Conservation (phyloP, 2,329 filamentous ascomycete species). For the Epichloe glyceriae region DNA sequence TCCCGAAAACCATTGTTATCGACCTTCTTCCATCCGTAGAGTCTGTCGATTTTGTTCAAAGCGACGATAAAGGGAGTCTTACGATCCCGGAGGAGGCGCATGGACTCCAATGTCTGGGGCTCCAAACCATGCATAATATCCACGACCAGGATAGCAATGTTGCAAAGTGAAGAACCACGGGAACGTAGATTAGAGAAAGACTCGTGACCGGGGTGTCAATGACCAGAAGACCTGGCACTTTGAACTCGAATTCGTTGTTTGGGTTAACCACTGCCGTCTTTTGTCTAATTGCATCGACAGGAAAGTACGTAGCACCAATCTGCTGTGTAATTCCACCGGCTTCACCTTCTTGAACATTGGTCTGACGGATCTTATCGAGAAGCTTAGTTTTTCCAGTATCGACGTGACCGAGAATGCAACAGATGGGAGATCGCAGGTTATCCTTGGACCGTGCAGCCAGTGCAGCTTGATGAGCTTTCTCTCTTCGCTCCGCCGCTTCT, state of each 20-base stretch:
- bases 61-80: constrained; percentile 98
- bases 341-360: constrained; percentile 97
- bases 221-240: constrained; percentile 88
- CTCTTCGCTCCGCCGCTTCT: constrained; percentile 76
- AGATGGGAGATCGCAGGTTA: constrained; percentile 92
- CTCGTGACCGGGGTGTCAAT: constrained; percentile 99
- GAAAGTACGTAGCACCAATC: constrained; percentile 99
- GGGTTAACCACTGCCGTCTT: constrained; percentile 92
- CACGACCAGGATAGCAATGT: constrained; percentile 97
- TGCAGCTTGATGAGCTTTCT: constrained; percentile 83
- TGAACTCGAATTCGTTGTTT: constrained; percentile 86
- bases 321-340: constrained; percentile 99
- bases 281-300: constrained; percentile 77
- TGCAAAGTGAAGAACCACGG: constrained; percentile 93
- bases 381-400: constrained; percentile 99
- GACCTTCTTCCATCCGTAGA: constrained; percentile 97
- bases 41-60: constrained; percentile 98
- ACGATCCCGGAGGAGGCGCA: constrained; percentile 81
- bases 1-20: constrained; percentile 98
- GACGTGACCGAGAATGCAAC: constrained; percentile 99
- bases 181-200: constrained; percentile 98
- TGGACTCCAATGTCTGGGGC: constrained; percentile 92
- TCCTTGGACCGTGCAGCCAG: constrained; percentile 85
- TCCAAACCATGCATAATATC: constrained; percentile 99
- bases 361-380: constrained; percentile 94